These are phyloP conservation scores for Aureobasidium sp. DNA, from an alignment of 2,329 filamentous ascomycete genomes.

Conservation along the genomic window DNA sequence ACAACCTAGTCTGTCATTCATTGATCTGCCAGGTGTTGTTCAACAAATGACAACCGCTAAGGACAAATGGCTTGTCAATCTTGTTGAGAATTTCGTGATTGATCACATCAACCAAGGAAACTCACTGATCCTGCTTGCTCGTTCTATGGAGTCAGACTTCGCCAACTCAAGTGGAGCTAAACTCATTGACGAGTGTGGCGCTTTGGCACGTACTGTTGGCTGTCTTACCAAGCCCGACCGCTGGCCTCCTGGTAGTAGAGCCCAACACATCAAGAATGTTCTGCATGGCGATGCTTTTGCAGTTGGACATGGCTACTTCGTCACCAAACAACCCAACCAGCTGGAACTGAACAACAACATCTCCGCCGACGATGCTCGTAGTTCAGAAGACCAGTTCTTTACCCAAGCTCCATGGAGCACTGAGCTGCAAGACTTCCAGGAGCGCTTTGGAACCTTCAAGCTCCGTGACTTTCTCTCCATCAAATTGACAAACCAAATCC, in stretches of 20 bases:
- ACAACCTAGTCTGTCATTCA: constrained; percentile 70
- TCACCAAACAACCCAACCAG: constrained; percentile 56
- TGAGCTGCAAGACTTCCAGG: constrained; percentile 28
- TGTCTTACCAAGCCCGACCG: constrained; percentile 83
- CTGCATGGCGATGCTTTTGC: constrained; percentile 53
- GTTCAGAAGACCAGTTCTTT: constrained; percentile 46
- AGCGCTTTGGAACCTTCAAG: constrained; percentile 44
- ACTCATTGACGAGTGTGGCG: constrained; percentile 15
- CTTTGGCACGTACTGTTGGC: constrained; percentile 35
- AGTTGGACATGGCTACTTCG: constrained; percentile 70
- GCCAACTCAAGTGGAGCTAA: constrained; percentile 65
- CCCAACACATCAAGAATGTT: constrained; percentile 22
- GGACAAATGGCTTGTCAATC: constrained; percentile 59
- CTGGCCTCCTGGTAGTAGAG: constrained; percentile 43
- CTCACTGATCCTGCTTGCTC: constrained; percentile 67
- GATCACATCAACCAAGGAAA: constrained; percentile 62
- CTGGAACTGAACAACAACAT: constrained; percentile 38
- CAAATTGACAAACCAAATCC: constrained; percentile 40
- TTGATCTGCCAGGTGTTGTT: constrained; percentile 78
- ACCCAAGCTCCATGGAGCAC: constrained; percentile 36
- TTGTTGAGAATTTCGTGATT: constrained; percentile 62
- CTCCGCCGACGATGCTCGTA: constrained; percentile 39
- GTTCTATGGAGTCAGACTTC: constrained; percentile 70
- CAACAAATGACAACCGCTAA: constrained; percentile 52
- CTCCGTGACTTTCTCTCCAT: constrained; percentile 42